These are phyloP conservation scores for Chlamydomonas reinhardtii DNA, from an alignment of 163 green algal species.

Conservation along the genomic window DNA sequence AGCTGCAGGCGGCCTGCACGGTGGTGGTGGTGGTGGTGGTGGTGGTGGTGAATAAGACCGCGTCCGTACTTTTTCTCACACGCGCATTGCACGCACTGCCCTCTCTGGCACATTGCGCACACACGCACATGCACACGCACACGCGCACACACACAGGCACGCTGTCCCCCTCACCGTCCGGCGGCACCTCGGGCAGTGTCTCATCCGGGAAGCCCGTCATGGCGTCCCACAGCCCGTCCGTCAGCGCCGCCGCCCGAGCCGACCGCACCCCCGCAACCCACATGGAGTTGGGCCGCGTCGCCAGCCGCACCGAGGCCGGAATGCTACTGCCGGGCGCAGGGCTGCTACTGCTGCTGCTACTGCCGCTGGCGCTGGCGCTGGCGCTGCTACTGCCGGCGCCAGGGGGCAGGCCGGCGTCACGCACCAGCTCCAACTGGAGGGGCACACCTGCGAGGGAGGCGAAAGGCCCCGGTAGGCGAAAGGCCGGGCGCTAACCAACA, in stretches of 20 bases:
- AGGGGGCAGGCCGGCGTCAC: not conserved
- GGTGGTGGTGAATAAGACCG: too few relatives aligned
- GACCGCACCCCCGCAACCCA: conserved; percentile 27
- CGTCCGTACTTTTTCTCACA: too few relatives aligned
- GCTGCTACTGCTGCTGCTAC: too few relatives aligned
- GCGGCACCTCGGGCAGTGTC: conserved; percentile 61
- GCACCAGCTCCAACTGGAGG: not conserved
- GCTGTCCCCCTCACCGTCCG: conserved; percentile 51
- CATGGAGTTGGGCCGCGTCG: conserved; percentile 28
- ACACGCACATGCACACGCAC: not conserved
- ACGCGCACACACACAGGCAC: not conserved
- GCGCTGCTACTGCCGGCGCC: not conserved
- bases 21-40: too few relatives aligned
- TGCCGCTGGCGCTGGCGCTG: not conserved
- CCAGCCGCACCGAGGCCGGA: not conserved
- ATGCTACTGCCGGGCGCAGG: too few relatives aligned
- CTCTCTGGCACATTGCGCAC: too few relatives aligned
- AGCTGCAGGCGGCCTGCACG: conserved; percentile 43
- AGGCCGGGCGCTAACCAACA: too few relatives aligned
- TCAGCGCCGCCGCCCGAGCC: conserved; percentile 46
- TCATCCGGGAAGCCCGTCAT: conserved; percentile 50
- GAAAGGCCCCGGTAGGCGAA: too few relatives aligned
- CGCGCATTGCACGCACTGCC: too few relatives aligned
- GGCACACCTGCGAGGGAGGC: not conserved
- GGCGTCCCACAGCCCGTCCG: conserved; percentile 56